Evolutionary conservation across 2,329 filamentous ascomycete genomes (phyloP), one percentile per base, ranked within the genome.

Genomic region (Fusarium coicis): DNA sequence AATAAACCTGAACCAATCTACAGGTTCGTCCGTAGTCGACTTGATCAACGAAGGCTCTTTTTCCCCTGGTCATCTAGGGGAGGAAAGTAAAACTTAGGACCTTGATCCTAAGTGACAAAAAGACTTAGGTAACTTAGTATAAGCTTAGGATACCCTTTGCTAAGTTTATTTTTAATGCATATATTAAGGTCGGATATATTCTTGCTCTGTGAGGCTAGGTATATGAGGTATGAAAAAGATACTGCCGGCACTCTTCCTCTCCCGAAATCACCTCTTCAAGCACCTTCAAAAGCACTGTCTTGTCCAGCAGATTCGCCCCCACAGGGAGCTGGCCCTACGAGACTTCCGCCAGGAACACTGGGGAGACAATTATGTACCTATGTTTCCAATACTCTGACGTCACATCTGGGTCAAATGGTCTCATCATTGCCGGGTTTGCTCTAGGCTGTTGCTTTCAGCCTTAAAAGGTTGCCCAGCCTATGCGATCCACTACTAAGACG

Each of bases 361-460:
- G 50, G 40, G 43, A 61, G 54, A 58, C 49, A 70, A 21, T 16
- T 46, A 43, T 46, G 12, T 46, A n/a, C n/a, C n/a, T n/a, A 32
- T 47, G 18, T 46, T 32, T 21, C 23, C 37, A 52, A 26, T 6
- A 46, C 46, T 44, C 34, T 55, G 49, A 72, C 72, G 72, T 76
- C 74, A 73, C 65, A 70, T 54, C 66, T 56, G 47, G 46, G 57
- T 63, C 47, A 65, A 18, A 36, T 63, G 26, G n/a, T n/a, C 46
- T 65, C 26, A 28, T 26, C 28, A 47, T 63, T 30, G 62, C 73
- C 52, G 40, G 52, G 50, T 55, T 59, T 63, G 56, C 59, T 55
- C 54, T 59, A 63, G 60, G 44, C 42, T 66, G 60, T 74, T 53
- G 40, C 70, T 62, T 63, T 74, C 66, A 74, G 66, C 64, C 54